Evolutionary conservation across 257 asterid genomes (phyloP).

Genomic region (Solanum sitiens): DNA sequence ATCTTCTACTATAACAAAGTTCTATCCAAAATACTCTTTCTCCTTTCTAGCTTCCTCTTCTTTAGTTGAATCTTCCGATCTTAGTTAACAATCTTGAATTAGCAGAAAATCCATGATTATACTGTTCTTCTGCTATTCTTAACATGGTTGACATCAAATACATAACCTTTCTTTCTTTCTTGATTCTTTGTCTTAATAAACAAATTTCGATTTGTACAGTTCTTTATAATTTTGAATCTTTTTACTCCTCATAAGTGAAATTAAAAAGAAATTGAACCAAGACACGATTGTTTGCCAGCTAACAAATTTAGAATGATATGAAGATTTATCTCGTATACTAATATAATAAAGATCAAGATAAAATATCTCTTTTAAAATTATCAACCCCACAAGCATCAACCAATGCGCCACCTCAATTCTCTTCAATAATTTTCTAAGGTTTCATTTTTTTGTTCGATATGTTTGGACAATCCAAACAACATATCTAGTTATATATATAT

Average conservation of each 20-base stretch:
- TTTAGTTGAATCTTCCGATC: no score
- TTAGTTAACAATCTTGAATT: no score
- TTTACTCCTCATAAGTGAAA: background rate
- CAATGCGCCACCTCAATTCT: background rate
- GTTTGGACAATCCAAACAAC: background rate
- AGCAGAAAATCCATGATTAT: no score
- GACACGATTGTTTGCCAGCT: rapidly evolving
- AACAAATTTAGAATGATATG: background rate
- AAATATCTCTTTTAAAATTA: background rate
- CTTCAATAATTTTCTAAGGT: background rate
- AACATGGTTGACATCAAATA: background rate
- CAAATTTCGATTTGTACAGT: background rate
- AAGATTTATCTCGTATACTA: background rate
- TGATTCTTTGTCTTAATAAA: background rate
- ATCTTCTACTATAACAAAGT: no score
- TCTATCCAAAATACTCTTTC: no score
- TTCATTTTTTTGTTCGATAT: background rate
- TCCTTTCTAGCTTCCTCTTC: no score
- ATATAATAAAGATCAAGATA: background rate
- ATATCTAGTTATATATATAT: background rate
- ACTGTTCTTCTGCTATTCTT: no score
- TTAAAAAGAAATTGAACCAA: background rate
- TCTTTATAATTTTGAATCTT: rapidly evolving
- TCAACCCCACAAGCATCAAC: background rate
- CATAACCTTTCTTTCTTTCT: background rate